A percentile compares a stretch with the other conserved stretches of the same genome.
These are phyloP conservation scores for Actinomortierella wolfii DNA, from an alignment of 371 early-diverging fungal species.

Conservation along the genomic window DNA sequence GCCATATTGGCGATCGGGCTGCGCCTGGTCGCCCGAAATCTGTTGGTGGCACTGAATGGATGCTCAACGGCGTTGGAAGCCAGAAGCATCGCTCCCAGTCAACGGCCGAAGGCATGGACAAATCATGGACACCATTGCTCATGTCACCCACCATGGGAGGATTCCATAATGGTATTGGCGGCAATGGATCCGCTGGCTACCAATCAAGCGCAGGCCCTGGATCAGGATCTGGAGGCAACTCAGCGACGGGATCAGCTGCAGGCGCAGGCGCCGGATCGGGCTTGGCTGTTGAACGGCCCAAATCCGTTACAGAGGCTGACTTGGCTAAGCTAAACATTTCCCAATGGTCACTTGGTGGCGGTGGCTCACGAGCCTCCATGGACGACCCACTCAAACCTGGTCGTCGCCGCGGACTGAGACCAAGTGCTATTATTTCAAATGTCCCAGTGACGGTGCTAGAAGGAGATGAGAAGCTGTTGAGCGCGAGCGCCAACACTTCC, in stretches of 20 bases:
- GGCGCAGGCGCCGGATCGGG: slow-evolving; percentile 32
- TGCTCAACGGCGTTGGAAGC: slow-evolving; percentile 28
- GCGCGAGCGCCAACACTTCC: slow-evolving; percentile 46
- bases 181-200: slow-evolving; percentile 23
- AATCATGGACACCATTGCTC: slow-evolving; percentile 43
- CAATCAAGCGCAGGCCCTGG: not conserved
- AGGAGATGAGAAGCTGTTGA: slow-evolving; percentile 52
- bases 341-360: slow-evolving; percentile 17
- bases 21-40: slow-evolving; percentile 67
- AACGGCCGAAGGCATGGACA: slow-evolving; percentile 26
- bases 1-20: slow-evolving; percentile 45
- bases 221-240: not conserved
- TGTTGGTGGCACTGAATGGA: slow-evolving; percentile 71
- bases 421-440: slow-evolving; percentile 47
- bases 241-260: not conserved
- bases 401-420: slow-evolving; percentile 48
- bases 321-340: slow-evolving; percentile 36
- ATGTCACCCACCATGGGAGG: slow-evolving; percentile 55
- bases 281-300: slow-evolving; percentile 54
- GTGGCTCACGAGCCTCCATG: not conserved
- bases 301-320: slow-evolving; percentile 56
- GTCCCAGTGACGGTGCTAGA: slow-evolving; percentile 62
- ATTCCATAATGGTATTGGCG: slow-evolving; percentile 42
- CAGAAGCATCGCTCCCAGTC: slow-evolving; percentile 9
- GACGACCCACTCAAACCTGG: slow-evolving; percentile 24